Conservation (phyloP, 2,329 filamentous ascomycete genomes). For the Venturia carpophila region DNA sequence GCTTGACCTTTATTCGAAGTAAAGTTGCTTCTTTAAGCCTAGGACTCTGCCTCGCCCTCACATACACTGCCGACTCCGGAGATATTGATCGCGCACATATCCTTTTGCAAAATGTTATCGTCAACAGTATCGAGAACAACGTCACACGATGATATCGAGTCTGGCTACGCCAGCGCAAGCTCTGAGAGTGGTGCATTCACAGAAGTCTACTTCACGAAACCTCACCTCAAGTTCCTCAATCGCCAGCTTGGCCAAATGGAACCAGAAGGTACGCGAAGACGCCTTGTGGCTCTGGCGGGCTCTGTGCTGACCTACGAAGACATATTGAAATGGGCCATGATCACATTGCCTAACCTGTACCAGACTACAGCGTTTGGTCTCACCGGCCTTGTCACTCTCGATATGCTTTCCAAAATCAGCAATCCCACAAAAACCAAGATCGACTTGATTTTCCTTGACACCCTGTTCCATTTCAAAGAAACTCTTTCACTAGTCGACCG, state of each 20-base stretch:
- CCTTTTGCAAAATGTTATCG: slow-evolving; percentile 12
- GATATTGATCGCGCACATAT: neutral
- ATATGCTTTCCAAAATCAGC: slow-evolving; percentile 67
- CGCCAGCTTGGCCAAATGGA: slow-evolving; percentile 78
- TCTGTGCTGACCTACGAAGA: slow-evolving; percentile 41
- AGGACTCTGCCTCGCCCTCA: neutral
- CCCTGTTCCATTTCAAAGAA: slow-evolving; percentile 45
- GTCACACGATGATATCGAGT: slow-evolving; percentile 45
- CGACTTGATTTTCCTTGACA: slow-evolving; percentile 48
- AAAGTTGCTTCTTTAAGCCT: neutral
- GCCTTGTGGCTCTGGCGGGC: slow-evolving; percentile 17
- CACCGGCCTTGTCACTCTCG: slow-evolving; percentile 44
- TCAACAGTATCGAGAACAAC: slow-evolving; percentile 8
- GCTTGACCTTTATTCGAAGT: neutral
- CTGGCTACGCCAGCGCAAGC: slow-evolving; percentile 71
- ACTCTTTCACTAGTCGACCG: slow-evolving; percentile 50
- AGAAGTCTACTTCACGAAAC: slow-evolving; percentile 74
- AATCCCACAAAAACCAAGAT: slow-evolving; percentile 49
- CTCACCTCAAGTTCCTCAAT: slow-evolving; percentile 87
- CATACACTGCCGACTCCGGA: neutral
- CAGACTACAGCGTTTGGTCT: slow-evolving; percentile 46
- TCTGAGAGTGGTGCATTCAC: slow-evolving; percentile 59
- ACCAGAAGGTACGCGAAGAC: slow-evolving; percentile 53
- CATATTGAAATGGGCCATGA: slow-evolving; percentile 84
- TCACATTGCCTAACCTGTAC: slow-evolving; percentile 78